These are phyloP conservation scores for Blastobotrys terrestris DNA, from an alignment of 805 yeast species.

Conservation along the genomic window DNA sequence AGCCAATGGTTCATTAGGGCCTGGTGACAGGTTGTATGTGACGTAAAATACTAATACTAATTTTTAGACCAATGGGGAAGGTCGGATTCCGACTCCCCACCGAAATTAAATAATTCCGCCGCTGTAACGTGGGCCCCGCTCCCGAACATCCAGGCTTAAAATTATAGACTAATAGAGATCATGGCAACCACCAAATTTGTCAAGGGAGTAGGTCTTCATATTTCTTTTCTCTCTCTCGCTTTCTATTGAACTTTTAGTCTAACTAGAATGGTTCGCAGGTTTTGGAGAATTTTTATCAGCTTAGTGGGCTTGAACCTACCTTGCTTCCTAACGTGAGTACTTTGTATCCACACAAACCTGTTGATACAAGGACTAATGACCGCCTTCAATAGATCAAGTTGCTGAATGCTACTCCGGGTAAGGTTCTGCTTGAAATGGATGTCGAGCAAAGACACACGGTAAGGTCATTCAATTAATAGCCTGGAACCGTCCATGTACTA, in stretches of 20 bases:
- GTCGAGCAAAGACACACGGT: constrained; percentile 33
- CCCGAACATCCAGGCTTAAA: neutral
- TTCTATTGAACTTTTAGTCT: too few species aligned
- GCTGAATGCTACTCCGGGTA: constrained; percentile 28
- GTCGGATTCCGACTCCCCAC: neutral
- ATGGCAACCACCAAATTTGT: neutral
- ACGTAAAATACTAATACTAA: neutral
- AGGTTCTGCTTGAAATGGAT: constrained; percentile 28
- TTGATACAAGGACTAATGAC: neutral
- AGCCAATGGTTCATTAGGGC: constrained; percentile 3
- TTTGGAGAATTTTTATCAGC: constrained; percentile 25
- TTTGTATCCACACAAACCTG: too few species aligned
- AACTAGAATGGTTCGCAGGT: too few species aligned
- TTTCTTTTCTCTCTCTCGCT: too few species aligned
- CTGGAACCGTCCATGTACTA: neutral
- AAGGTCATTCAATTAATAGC: constrained; percentile 4
- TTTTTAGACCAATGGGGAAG: neutral
- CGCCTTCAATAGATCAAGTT: constrained; percentile 23
- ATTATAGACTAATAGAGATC: neutral
- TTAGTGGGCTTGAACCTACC: constrained; percentile 30
- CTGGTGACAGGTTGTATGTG: constrained; percentile 1
- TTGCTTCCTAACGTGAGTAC: constrained; percentile 22
- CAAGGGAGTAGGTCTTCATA: neutral
- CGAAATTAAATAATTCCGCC: neutral
- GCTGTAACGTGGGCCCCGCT: too few species aligned